Base-by-base conservation (phyloP, 140 eudicot genomes). In the Bidens hawaiensis region DNA sequence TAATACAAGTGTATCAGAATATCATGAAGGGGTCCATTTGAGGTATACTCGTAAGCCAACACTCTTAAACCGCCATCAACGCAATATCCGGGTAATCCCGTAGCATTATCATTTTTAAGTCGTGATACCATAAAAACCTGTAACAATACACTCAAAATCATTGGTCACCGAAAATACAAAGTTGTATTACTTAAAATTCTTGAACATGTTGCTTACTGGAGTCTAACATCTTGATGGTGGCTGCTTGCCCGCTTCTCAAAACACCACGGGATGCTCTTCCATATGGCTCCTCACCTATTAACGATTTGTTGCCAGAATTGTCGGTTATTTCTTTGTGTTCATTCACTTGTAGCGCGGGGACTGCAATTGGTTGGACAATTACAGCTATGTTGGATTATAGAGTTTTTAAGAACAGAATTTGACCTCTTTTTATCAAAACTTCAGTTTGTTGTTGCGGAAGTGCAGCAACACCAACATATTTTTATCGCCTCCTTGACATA, bases 61-160 rank as follows among this genome's bases (percentile, higher is more conserved):
- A 85, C 84, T 55, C 97, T 88, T 17, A 85, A 72, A 42, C 85
- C 90, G 61, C 90, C 90, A 59, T 89, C 97, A 60, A 82, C 64
- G 42, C 82, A 75, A 72, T 89, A 89, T 45, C 97, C 95, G 45
- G 82, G 82, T 36, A 89, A 74, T 76, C 73, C 91, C 19, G 82
- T 91, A 7, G 80, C 86, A 67, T 89, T 67, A 7, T 85, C 95
- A 53, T 89, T 79, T 78, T 82, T 82, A 50, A 89, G 75, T 70
- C 97, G 80, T 33, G 97, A 89, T 31, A 85, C 97, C 95, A 80
- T 80, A 12, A 91, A 85, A 64, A 89, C 88, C 97, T 89, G 77
- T 13, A 40, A 71, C 28, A 10, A 10, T 38, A 38, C 45, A 38
- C 45, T n/a, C 4, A 30, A 38, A 38, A 38, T 38, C n/a, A n/a